Evolutionary conservation across 176 grass and related monocot genomes (phyloP), one percentile per base, ranked within the genome.

Genomic region (Echinochloa phyllopogon): DNA sequence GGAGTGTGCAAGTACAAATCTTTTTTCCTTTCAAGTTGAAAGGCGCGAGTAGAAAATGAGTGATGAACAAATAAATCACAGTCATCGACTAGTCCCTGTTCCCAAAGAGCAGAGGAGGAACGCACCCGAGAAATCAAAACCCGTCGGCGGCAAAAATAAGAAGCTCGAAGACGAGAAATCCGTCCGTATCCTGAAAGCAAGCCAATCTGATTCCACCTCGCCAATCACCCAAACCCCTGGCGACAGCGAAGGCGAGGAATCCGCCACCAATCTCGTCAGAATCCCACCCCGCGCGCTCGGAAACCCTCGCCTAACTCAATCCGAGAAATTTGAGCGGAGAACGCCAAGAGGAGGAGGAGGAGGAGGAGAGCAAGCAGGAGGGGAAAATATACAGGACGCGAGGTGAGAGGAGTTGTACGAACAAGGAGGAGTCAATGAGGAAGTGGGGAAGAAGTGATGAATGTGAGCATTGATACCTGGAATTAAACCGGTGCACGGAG

Each of bases 401-500:
- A 10, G 49, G 17, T 2, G 15, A 0, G 14, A 20, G 45, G 0
- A 56, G 57, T 24, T 11, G 57, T 59, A 24, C 57, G 4, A 43
- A n/a, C 21, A 40, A 47, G 69, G 14, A 72, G 69, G 14, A 72
- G 69, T 60, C 43, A 49, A 23, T 52, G 78, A 74, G 10, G 41
- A 69, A 69, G 23, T 44, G 74, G 74, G 42, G 43, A 27, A 36
- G 3, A 20, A 55, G 73, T 6, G 23, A 72, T 65, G 65, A 86
- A 79, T 73, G 84, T 25, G 49, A 27, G 76, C 91, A 90, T 88
- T 94, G 81, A 97, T 90, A 90, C 87, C 94, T 90, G 51, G 36
- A 78, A 77, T 70, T 56, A 74, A 83, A 80, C 71, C 49, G 24
- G 41, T 23, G 58, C 89, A 90, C 90, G 94, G 90, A 77, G 86